Evolutionary conservation across 2,329 filamentous ascomycete genomes (phyloP), one percentile per base, ranked within the genome.

Genomic region (Monilinia fructicola): DNA sequence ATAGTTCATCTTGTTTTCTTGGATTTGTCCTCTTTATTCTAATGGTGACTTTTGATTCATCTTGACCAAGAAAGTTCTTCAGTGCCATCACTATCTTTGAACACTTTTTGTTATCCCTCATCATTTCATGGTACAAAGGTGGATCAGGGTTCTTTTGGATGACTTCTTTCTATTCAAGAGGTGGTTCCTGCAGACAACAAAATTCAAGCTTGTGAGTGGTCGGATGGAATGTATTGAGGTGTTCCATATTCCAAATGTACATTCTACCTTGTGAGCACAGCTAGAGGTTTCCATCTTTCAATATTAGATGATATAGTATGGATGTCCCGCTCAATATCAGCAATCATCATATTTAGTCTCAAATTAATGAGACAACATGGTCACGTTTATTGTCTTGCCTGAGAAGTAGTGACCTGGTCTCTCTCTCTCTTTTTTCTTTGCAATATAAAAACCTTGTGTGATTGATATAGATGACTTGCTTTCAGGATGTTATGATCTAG

Each of bases 31-130:
- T 60, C 56, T 60, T 60, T 38, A 50, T 60, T 38, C 38, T 50
- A 9, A 28, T 50, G 38, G 14, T 38, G 5, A 28, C 56, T 60
- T 60, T 60, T 21, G 28, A 40, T 61, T 50, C 44, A 61, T 21
- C 58, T 38, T 61, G 58, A 50, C n/a, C 58, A 61, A 61, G 44
- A 61, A 50, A 40, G 44, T 50, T 61, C 58, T 61, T 50, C 46
- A 52, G 9, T 61, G 2, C 44, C 31, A 50, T 26, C 31, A 50
- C 31, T n/a, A 50, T 50, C 44, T 50, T 60, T 60, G 28, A 38
- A 50, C 21, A 18, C 14, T 60, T 60, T 60, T 50, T 50, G 44
- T 60, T 38, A 50, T 23, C 1, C 31, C 38, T 50, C 58, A 60
- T 50, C 44, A 9, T 61, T 46, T 50, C 21, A 14, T 26, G 28